Base-by-base conservation (phyloP, 768 basidiomycete species). In the Asterophora parasitica region DNA sequence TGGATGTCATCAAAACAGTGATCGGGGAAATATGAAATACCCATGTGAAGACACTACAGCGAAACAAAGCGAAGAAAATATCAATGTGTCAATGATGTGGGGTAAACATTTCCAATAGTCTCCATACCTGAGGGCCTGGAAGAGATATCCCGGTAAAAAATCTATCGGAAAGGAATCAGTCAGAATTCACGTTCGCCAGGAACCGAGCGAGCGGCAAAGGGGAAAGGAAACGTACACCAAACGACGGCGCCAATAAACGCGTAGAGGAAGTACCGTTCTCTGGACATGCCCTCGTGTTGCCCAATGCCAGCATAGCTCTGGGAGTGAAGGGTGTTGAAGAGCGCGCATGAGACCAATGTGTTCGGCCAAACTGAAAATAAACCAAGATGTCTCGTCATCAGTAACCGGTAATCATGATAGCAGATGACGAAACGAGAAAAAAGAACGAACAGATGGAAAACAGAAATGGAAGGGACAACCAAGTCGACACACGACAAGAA, bases 301-400 rank as follows among this genome's bases (percentile, higher is more conserved):
- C 79, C 79, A 44, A 78, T 72, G 1, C 81, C 81, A 23, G 74
- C 74, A 51, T 81, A 79, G 31, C 66, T 71, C 44, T 79, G 73
- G 0, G 78, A 77, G 60, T 88, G 86, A 7, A 88, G 72, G 0
- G 85, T 88, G 53, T 88, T 88, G 62, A 85, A 86, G 3, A 88
- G 63, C 2, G 83, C 81, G 55, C 84, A 85, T 0, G 76, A 70
- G 10, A 88, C 86, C 4, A 88, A 70, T 33, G 81, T 81, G 48
- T 77, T 75, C 1, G 86, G 86, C 86, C 86, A 88, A 36, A 88
- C 83, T 81, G 7, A 26, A 23, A 6, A n/a, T n/a, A n/a, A n/a
- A n/a, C n/a, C 23, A 23, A 23, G 23, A n/a, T n/a, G 23, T 3
- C 6, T 23, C 23, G 23, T 23, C 6, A 23, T 39, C 12, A 40